These are phyloP conservation scores for Cryphonectria carpinicola DNA, from an alignment of 2,329 filamentous ascomycete genomes.

Conservation along the genomic window DNA sequence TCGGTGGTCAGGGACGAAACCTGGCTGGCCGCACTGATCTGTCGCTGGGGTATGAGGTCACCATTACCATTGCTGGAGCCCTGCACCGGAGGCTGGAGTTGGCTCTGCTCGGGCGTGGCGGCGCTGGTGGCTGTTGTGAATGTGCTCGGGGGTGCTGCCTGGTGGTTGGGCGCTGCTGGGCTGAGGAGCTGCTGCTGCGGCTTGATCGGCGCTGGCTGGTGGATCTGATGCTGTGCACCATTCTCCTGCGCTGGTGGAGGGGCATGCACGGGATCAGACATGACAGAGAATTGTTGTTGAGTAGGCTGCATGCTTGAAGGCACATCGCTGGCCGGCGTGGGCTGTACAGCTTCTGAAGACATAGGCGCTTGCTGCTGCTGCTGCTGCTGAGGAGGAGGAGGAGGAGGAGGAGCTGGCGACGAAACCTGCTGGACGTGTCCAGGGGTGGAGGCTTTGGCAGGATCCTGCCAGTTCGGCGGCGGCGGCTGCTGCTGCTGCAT, in stretches of 20 bases:
- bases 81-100: conserved; percentile 22
- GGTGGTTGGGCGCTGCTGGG: conserved; percentile 9
- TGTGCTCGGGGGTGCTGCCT: conserved; percentile 8
- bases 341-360: conserved; percentile 5
- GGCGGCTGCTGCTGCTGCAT: conserved; percentile 7
- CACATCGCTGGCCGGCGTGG: background rate
- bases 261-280: conserved; percentile 10
- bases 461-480: conserved; percentile 7
- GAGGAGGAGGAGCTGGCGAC: background rate
- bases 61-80: conserved; percentile 1
- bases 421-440: background rate
- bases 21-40: conserved; percentile 36
- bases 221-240: conserved; percentile 10
- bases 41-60: conserved; percentile 33
- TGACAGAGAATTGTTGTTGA: conserved; percentile 17
- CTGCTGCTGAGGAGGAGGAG: conserved; percentile 5
- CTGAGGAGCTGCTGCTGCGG: background rate
- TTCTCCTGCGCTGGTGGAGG: conserved; percentile 7
- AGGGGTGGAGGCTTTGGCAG: background rate
- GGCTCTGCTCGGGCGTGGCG: conserved; percentile 15
- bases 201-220: conserved; percentile 19
- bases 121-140: conserved; percentile 1
- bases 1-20: conserved; percentile 33
- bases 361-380: conserved; percentile 10
- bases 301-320: background rate